Base-by-base conservation (phyloP, 1,284 basidiomycete genomes). In the Thecaphora thlaspeos region DNA sequence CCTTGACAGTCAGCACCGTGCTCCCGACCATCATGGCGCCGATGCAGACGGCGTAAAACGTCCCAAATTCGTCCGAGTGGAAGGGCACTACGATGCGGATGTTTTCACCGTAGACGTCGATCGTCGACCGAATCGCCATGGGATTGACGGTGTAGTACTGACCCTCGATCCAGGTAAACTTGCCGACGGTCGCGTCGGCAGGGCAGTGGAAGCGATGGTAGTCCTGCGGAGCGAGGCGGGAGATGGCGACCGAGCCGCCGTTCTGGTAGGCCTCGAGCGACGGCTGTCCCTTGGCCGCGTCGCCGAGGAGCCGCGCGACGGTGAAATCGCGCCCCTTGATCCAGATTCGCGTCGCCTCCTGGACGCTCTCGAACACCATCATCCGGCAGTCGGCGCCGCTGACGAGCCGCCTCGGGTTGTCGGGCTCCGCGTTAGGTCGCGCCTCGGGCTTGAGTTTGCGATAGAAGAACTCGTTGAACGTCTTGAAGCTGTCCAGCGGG, bases 181-280 rank as follows among this genome's bases (percentile, higher is more conserved):
- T 79, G 3, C 79, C 81, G 2, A 80, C 68, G 22, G 80, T 82
- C 19, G 91, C 93, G 63, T 91, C 88, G 18, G 94, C 90, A 0
- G 92, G 91, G 0, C 86, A 87, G 78, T 97, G 93, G 83, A 93
- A 97, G 0, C 94, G 87, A 79, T 98, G 94, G 73, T 98, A 98
- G 76, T 91, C 90, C 34, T 86, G 84, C 0, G 88, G 89, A 0
- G 88, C 88, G 17, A 90, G 82, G 19, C 88, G 83, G 80, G 89
- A 89, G 54, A 87, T 84, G 0, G 86, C 85, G 2, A 89, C 68
- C 11, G 84, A 81, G 89, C 74, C 85, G 3, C 92, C 93, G 14
- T 88, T 88, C 4, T 82, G 80, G 73, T 88, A 96, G 32, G 82
- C 82, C 2, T 87, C 84, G 1, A 83, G 83, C 7, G 48, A n/a